Conservation (phyloP, 2,329 filamentous ascomycete species). For the Calonectria hawksworthii region DNA sequence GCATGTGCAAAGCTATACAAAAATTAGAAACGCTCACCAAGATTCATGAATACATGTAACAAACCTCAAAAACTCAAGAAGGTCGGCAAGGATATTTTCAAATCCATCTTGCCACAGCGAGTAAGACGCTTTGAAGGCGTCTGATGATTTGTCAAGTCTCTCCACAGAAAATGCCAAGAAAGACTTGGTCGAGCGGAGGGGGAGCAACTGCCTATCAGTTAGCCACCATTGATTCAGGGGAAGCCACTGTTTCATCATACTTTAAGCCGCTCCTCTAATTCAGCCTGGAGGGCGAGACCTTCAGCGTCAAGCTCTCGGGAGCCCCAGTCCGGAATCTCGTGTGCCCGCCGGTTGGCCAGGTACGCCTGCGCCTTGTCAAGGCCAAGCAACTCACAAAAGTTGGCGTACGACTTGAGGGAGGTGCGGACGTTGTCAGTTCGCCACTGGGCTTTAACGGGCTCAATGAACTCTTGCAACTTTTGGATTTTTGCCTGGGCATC, state of each 20-base stretch:
- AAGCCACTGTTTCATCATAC: conserved; percentile 53
- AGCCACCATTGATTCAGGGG: conserved; percentile 8
- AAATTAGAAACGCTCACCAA: not conserved
- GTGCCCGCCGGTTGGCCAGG: conserved; percentile 78
- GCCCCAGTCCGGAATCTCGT: conserved; percentile 87
- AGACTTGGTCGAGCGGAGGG: conserved; percentile 89
- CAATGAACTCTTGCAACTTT: conserved; percentile 82
- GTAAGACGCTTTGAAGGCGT: conserved; percentile 81
- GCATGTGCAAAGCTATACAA: conserved; percentile 83
- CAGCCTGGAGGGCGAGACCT: conserved; percentile 82
- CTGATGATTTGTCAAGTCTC: conserved; percentile 81
- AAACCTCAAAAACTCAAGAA: conserved; percentile 85
- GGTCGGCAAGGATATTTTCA: conserved; percentile 84
- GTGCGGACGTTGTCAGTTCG: conserved; percentile 76
- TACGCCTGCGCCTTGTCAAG: conserved; percentile 87
- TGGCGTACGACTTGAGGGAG: conserved; percentile 79
- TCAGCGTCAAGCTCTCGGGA: conserved; percentile 81
- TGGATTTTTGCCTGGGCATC: conserved; percentile 78
- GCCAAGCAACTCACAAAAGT: conserved; percentile 85
- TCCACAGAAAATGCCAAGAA: conserved; percentile 95
- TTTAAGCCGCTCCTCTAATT: conserved; percentile 82
- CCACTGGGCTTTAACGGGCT: conserved; percentile 88
- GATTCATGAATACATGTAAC: conserved; percentile 22
- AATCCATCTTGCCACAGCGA: conserved; percentile 89
- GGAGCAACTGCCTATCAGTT: conserved; percentile 68